A percentile compares a stretch with the other conserved stretches of the same genome.
Conservation (phyloP, 106 monocot species). For the Phalaenopsis aphrodite region DNA sequence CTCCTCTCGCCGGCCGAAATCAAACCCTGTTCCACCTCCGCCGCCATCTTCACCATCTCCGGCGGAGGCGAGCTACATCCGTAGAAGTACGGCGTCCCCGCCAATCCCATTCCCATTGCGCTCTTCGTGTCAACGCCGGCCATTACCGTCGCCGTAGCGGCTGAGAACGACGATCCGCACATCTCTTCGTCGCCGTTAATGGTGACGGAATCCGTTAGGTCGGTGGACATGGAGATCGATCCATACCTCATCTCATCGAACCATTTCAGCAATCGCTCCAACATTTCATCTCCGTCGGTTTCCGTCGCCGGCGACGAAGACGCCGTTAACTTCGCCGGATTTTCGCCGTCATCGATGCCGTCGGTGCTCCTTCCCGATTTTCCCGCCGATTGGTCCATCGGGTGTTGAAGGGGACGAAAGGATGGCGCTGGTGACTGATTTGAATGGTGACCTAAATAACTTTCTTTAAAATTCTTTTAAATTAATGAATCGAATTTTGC, state of each 20-base stretch:
- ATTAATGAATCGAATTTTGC: too few species aligned
- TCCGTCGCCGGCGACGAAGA: not conserved
- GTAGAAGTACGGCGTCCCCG: not conserved
- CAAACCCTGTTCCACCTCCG: not conserved
- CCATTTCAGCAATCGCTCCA: slow-evolving; percentile 1
- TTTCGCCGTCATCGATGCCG: not conserved
- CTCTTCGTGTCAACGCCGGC: not conserved
- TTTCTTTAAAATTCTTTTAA: too few species aligned
- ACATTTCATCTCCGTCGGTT: not conserved
- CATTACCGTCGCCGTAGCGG: not conserved
- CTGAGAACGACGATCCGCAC: not conserved
- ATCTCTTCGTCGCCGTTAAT: slow-evolving; percentile 2
- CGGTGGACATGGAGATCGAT: not conserved
- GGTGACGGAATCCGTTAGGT: not conserved
- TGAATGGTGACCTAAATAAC: too few species aligned
- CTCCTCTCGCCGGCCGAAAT: too few species aligned
- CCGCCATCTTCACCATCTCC: not conserved
- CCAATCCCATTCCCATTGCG: not conserved
- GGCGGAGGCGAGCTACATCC: not conserved
- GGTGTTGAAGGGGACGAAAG: not conserved
- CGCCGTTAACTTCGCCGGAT: not conserved
- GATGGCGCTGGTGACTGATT: not conserved
- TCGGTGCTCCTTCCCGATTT: not conserved
- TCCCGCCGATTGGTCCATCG: not conserved
- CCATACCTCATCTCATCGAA: not conserved